phyloP scores from a whole-genome alignment of 2,329 filamentous ascomycete genomes.

The Talaromyces sp. region DNA sequence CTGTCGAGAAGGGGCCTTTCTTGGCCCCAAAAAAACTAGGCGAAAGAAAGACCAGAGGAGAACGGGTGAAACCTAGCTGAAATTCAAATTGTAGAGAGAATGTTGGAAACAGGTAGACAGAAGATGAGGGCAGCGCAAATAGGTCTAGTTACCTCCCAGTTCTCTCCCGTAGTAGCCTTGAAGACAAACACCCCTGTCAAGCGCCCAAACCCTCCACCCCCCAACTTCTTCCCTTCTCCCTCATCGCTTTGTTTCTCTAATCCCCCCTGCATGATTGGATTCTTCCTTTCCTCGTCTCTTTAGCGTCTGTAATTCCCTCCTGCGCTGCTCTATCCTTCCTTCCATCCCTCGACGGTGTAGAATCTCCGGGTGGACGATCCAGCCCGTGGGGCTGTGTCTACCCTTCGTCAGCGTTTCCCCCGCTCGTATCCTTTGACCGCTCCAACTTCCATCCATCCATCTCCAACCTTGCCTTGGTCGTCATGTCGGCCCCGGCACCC shows the following conservation, averaged over 20 bases:
- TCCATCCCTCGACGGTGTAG: background rate
- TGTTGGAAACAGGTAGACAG: background rate
- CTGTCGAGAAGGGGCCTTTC: conserved; percentile 1
- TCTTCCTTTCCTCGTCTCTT: background rate
- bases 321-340: background rate
- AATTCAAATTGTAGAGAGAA: background rate
- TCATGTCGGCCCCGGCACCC: conserved; percentile 51
- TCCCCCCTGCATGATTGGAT: background rate
- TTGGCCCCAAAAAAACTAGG: no score
- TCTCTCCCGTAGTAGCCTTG: no score
- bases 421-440: conserved; percentile 18
- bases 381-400: conserved; percentile 11
- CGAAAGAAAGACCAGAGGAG: no score
- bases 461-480: conserved; percentile 15
- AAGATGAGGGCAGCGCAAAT: background rate
- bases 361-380: background rate
- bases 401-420: conserved; percentile 14
- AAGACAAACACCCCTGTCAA: background rate
- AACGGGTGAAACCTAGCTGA: background rate
- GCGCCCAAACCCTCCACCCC: background rate
- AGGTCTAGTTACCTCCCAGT: no score
- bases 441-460: conserved; percentile 8
- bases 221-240: background rate
- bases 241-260: background rate
- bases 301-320: background rate